phyloP scores from a whole-genome alignment of 176 grass and related monocot species.

The Eragrostis curvula region DNA sequence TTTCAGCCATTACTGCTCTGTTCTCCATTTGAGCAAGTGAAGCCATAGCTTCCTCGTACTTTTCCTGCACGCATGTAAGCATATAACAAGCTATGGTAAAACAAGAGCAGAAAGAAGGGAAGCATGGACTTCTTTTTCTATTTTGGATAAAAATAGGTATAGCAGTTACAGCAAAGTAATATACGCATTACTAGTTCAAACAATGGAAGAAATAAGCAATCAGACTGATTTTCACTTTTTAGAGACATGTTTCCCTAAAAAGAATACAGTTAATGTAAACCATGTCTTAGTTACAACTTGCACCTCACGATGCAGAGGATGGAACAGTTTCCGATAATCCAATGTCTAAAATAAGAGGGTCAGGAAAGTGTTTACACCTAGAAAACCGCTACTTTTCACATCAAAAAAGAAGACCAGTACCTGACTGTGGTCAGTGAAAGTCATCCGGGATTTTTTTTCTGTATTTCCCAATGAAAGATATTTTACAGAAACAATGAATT shows the following conservation, averaged over 20 bases:
- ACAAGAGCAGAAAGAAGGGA: constrained; percentile 1
- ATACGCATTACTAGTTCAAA: constrained; percentile 15
- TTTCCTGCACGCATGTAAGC: constrained; percentile 76
- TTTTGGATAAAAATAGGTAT: constrained; percentile 16
- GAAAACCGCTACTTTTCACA: neutral
- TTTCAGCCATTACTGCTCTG: constrained; percentile 98
- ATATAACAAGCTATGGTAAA: constrained; percentile 18
- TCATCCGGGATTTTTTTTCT: neutral
- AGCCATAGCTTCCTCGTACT: constrained; percentile 83
- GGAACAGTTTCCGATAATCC: neutral
- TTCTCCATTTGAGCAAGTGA: constrained; percentile 86
- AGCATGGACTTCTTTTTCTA: neutral
- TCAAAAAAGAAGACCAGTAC: neutral
- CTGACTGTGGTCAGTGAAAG: neutral
- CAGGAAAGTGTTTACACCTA: neutral
- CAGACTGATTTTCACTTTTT: neutral
- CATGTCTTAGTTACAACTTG: neutral
- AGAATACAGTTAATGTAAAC: neutral
- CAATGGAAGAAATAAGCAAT: constrained; percentile 11
- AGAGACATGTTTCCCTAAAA: neutral
- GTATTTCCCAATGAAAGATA: neutral
- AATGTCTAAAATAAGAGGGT: neutral
- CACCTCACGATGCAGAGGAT: neutral
- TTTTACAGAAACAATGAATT: neutral
- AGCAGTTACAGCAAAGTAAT: neutral